phyloP scores from a whole-genome alignment of 257 asterid species.

The Solanum etuberosum region DNA sequence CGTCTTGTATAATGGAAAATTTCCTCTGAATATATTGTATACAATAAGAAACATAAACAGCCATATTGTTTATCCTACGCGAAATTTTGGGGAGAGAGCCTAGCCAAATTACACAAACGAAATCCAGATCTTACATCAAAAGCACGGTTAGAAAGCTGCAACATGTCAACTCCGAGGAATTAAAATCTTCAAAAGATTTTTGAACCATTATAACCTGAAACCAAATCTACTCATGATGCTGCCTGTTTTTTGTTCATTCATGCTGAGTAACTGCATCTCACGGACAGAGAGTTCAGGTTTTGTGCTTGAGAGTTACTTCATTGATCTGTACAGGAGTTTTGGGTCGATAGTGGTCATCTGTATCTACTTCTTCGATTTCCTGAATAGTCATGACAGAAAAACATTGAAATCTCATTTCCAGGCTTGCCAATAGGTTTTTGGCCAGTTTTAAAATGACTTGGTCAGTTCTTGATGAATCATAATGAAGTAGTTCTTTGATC shows the following conservation, averaged over 20 bases:
- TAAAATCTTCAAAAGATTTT: background rate
- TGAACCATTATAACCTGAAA: background rate
- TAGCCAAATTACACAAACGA: background rate
- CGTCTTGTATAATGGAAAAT: background rate
- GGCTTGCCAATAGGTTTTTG: background rate
- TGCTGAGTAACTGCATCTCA: background rate
- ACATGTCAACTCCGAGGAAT: background rate
- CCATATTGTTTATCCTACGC: background rate
- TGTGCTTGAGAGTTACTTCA: conserved; percentile 51
- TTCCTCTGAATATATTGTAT: background rate
- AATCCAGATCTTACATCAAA: background rate
- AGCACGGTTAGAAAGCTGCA: background rate
- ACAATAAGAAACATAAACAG: background rate
- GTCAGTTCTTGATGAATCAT: background rate
- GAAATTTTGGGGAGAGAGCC: background rate
- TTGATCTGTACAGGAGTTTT: conserved; percentile 59
- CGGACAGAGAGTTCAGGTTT: conserved; percentile 8
- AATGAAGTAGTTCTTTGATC: background rate
- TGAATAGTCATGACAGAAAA: conserved; percentile 11
- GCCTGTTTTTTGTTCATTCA: background rate
- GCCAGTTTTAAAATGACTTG: background rate
- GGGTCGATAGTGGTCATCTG: conserved; percentile 87
- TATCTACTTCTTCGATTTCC: conserved; percentile 96
- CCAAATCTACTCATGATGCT: background rate
- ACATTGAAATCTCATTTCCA: background rate